phyloP scores from a whole-genome alignment of 768 basidiomycete species.

The Lentinus tigrinus region DNA sequence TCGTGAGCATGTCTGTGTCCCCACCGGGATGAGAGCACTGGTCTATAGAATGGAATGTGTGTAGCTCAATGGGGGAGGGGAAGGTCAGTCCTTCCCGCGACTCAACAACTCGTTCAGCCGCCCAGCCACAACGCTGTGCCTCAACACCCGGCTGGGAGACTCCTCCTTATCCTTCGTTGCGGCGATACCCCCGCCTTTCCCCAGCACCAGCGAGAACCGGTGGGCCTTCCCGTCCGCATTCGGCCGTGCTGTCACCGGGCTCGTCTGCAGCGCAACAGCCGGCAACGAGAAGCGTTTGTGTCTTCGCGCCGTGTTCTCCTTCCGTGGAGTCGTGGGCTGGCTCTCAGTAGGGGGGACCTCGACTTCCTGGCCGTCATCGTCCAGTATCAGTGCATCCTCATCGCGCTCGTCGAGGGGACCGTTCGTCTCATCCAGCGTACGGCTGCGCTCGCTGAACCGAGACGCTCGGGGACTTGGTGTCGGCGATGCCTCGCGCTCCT shows the following conservation, averaged over 20 bases:
- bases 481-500: slow-evolving; percentile 21
- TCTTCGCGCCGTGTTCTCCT: slow-evolving; percentile 61
- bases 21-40: too few species aligned
- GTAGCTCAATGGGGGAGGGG: too few species aligned
- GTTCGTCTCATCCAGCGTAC: slow-evolving; percentile 18
- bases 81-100: slow-evolving; percentile 8
- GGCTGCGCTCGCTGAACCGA: slow-evolving; percentile 24
- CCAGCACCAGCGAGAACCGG: slow-evolving; percentile 63
- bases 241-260: slow-evolving; percentile 64
- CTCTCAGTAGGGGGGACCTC: slow-evolving; percentile 3
- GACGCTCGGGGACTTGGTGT: slow-evolving; percentile 27
- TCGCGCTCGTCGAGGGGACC: slow-evolving; percentile 25
- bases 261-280: slow-evolving; percentile 73
- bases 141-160: slow-evolving; percentile 16
- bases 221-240: slow-evolving; percentile 37
- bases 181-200: slow-evolving; percentile 20
- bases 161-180: slow-evolving; percentile 22
- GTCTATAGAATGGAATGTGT: too few species aligned
- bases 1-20: too few species aligned
- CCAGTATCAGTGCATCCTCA: slow-evolving; percentile 16
- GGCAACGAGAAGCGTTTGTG: slow-evolving; percentile 74
- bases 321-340: slow-evolving; percentile 22
- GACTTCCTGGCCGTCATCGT: neutral
- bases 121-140: slow-evolving; percentile 48
- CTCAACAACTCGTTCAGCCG: slow-evolving; percentile 56